Base-by-base conservation (phyloP, 139 green algal genomes). In the Picochlorum sp. region DNA sequence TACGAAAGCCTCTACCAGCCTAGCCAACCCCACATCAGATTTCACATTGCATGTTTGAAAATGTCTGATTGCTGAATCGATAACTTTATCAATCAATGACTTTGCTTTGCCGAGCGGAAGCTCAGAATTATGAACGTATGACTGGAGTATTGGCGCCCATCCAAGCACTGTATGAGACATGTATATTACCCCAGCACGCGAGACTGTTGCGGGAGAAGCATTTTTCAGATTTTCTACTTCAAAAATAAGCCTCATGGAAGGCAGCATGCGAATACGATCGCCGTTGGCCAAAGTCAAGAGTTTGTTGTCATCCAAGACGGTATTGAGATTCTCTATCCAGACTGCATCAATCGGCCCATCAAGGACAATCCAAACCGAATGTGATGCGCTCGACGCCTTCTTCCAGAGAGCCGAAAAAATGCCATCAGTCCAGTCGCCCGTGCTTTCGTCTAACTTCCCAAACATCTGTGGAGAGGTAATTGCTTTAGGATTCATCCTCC, bases 321-420 rank as follows among this genome's bases (percentile, higher is more conserved):
- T 96, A 80, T 97, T 97, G 44, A 97, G 79, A 74, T 96, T 97
- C 79, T 97, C 92, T 70, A 97, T 97, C 92, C 92, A 97, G 69
- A 97, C 92, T 46, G 92, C 91, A 57, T 97, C 92, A 51, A 97
- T 88, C 11, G 91, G 91, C 3, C 92, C 92, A 66, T 97, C 92
- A 44, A 97, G 86, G 62, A 97, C 87, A 56, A 97, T 96, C 89
- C 86, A 95, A 4, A 89, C 96, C 80, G 92, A 88, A 68, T 95
- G 84, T 75, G 87, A 89, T 77, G 92, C 88, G 61, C 85, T 84
- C 49, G 91, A 86, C 50, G 80, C 78, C 28, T 86, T 85, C 37
- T 91, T 78, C 91, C 91, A 97, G 50, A 97, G 83, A 62, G 95
- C 85, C 1, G 88, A 74, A 74, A 97, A 97, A 20, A 97, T 78